A percentile compares a stretch with the other conserved stretches of the same genome.
Conservation (phyloP, 805 yeast species). For the Candida sithepensis region DNA sequence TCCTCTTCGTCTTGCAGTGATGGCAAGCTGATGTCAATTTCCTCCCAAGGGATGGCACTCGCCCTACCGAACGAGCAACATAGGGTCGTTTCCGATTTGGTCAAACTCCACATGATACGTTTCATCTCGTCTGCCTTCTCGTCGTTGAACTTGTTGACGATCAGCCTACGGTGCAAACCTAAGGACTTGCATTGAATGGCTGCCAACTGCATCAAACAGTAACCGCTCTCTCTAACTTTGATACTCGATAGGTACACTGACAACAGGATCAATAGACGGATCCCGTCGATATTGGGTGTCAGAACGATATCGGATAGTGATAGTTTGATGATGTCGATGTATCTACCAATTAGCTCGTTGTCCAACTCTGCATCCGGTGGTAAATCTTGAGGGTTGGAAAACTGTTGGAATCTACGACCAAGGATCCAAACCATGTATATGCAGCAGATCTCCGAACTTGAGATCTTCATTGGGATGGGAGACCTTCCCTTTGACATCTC, state of each 20-base stretch:
- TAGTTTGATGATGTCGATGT: constrained; percentile 39
- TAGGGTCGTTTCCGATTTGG: constrained; percentile 37
- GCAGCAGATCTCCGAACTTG: constrained; percentile 38
- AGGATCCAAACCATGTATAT: constrained; percentile 46
- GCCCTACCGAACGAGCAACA: constrained; percentile 46
- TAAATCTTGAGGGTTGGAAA: constrained; percentile 23
- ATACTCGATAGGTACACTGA: constrained; percentile 42
- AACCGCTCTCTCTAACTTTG: constrained; percentile 46
- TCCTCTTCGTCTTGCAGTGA: constrained; percentile 26
- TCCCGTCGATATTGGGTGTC: constrained; percentile 43
- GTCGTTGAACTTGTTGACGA: constrained; percentile 31
- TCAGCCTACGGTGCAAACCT: constrained; percentile 42
- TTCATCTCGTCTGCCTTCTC: constrained; percentile 38
- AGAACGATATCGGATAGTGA: constrained; percentile 41
- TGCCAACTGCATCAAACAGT: constrained; percentile 44
- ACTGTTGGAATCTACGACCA: constrained; percentile 33
- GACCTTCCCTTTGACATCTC: constrained; percentile 3
- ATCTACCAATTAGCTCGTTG: constrained; percentile 28
- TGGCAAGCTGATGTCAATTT: constrained; percentile 41
- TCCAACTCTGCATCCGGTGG: constrained; percentile 21
- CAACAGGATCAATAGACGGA: constrained; percentile 38
- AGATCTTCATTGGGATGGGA: constrained; percentile 19
- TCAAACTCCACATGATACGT: constrained; percentile 42
- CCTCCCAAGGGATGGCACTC: constrained; percentile 41
- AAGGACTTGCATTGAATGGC: constrained; percentile 44